Conservation (phyloP, 2,329 filamentous ascomycete species). For the Verticillium isaacii region DNA sequence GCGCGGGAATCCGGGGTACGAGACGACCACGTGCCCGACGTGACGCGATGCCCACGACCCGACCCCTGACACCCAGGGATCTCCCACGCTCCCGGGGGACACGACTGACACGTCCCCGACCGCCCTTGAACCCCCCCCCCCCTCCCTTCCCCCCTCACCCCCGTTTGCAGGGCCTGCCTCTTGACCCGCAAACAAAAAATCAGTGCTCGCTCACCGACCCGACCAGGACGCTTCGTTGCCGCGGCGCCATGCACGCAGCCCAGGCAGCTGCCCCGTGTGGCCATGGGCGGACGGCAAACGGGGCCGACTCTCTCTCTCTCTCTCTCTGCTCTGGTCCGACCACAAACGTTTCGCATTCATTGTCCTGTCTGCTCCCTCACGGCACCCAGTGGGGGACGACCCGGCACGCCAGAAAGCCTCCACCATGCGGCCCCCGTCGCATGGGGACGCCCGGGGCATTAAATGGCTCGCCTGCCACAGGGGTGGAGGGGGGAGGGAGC, state of each 20-base stretch:
- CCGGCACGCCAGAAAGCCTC: not conserved
- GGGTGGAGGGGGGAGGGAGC: not conserved
- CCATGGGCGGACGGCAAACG: not conserved
- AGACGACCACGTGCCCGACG: not conserved
- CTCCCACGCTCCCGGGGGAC: not conserved
- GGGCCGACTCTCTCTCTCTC: not conserved
- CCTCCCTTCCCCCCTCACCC: not conserved
- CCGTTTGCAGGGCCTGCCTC: not conserved
- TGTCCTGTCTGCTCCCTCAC: not conserved
- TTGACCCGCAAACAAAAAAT: not conserved
- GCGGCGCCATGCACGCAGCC: not conserved
- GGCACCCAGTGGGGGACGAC: not conserved
- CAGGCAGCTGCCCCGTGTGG: too few relatives aligned
- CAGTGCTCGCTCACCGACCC: not conserved
- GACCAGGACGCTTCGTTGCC: not conserved
- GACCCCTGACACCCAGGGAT: not conserved
- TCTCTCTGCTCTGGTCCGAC: not conserved
- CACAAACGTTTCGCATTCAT: not conserved
- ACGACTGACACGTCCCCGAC: not conserved
- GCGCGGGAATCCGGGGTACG: not conserved
- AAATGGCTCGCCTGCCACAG: not conserved
- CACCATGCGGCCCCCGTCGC: not conserved
- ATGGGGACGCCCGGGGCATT: not conserved
- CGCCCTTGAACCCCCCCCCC: not conserved
- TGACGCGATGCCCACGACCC: not conserved